These are phyloP conservation scores for Sporisorium graminicola DNA, from an alignment of 1,284 basidiomycete genomes.

Conservation along the genomic window DNA sequence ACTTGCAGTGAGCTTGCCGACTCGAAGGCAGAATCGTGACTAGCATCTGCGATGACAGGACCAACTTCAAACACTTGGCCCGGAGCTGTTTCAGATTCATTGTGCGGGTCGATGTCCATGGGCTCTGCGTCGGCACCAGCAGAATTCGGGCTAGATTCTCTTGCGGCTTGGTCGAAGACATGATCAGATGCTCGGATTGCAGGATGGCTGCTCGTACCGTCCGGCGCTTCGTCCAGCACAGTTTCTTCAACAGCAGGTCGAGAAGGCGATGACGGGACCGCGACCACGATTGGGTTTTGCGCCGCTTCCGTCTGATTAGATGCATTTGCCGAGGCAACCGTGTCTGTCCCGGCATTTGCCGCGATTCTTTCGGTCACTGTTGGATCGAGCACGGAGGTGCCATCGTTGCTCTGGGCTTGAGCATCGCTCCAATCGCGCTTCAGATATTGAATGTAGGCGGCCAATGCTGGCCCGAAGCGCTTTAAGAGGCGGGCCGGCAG, in stretches of 20 bases:
- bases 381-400: neutral
- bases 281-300: neutral
- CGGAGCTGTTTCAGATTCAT: neutral
- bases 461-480: neutral
- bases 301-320: neutral
- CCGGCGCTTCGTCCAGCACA: neutral
- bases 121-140: neutral
- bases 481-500: slow-evolving; percentile 7
- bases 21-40: neutral
- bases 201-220: neutral
- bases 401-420: neutral
- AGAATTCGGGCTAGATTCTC: neutral
- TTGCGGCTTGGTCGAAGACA: neutral
- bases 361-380: neutral
- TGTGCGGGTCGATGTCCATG: neutral
- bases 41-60: neutral
- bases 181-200: neutral
- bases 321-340: neutral
- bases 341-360: neutral
- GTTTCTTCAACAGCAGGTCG: neutral
- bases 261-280: neutral
- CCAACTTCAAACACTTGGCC: neutral
- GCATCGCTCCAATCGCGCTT: neutral
- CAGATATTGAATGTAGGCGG: slow-evolving; percentile 1
- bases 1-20: slow-evolving; percentile 28